Evolutionary conservation across 768 basidiomycete genomes (phyloP).

Genomic region (Lactarius hatsudake): DNA sequence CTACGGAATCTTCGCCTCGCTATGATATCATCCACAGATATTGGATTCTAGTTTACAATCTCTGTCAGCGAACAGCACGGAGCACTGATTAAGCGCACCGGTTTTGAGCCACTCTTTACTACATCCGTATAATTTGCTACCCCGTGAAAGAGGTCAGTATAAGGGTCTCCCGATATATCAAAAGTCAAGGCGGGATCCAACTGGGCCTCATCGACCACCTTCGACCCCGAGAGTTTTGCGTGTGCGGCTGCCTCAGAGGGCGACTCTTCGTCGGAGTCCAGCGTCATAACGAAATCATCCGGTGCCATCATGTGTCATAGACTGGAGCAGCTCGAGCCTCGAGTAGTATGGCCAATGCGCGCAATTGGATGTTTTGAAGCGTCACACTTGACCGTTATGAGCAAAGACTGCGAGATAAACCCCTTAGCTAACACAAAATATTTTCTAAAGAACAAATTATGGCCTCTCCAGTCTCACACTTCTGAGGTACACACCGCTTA

Average conservation of each 20-base stretch:
- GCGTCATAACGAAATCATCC: slow-evolving; percentile 77
- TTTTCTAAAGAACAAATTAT: background rate
- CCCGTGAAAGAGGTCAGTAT: slow-evolving; percentile 50
- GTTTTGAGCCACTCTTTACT: slow-evolving; percentile 61
- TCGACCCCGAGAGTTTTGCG: slow-evolving; percentile 22
- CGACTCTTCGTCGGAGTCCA: slow-evolving; percentile 71
- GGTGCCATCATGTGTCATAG: slow-evolving; percentile 37
- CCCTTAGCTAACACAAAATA: background rate
- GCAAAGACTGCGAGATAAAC: background rate
- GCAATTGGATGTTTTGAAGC: background rate
- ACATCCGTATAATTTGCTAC: slow-evolving; percentile 47
- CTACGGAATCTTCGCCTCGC: slow-evolving; percentile 54
- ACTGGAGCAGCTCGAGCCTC: background rate
- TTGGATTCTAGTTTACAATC: slow-evolving; percentile 51
- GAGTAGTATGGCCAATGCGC: background rate
- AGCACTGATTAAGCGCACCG: slow-evolving; percentile 42
- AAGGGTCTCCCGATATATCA: slow-evolving; percentile 71
- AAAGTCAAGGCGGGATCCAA: slow-evolving; percentile 85
- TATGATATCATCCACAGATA: slow-evolving; percentile 92
- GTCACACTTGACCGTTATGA: slow-evolving; percentile 18
- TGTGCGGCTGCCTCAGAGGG: slow-evolving; percentile 8
- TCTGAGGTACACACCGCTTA: background rate
- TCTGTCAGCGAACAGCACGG: slow-evolving; percentile 3
- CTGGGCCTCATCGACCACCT: slow-evolving; percentile 51
- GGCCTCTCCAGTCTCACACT: background rate